phyloP scores from a whole-genome alignment of 208 protist genomes.

The Acanthamoeba healyi region DNA sequence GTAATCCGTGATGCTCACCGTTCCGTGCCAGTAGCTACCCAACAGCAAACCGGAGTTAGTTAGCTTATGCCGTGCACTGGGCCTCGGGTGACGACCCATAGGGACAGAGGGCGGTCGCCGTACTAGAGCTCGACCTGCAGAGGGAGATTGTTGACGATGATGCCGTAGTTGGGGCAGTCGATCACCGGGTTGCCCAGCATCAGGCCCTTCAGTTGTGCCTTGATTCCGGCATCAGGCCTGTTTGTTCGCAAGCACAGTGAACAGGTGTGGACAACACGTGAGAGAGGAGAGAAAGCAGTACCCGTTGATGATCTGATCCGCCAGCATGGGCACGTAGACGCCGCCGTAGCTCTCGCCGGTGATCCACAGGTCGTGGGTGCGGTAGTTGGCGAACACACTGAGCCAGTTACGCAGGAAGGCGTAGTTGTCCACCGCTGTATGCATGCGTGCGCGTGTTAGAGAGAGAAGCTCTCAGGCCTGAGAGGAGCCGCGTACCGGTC shows the following conservation, averaged over 20 bases:
- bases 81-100: no score
- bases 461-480: background rate
- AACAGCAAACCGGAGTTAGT: no score
- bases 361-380: slow-evolving; percentile 77
- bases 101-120: background rate
- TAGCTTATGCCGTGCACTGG: no score
- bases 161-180: slow-evolving; percentile 61
- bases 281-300: no score
- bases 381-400: slow-evolving; percentile 77
- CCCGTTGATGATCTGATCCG: slow-evolving; percentile 59
- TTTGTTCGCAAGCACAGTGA: no score
- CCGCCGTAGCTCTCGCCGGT: slow-evolving; percentile 84
- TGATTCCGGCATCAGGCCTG: background rate
- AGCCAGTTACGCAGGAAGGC: slow-evolving; percentile 68
- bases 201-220: slow-evolving; percentile 39
- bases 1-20: slow-evolving; percentile 12
- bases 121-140: slow-evolving; percentile 65
- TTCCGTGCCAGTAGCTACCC: slow-evolving; percentile 32
- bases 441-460: background rate
- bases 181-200: slow-evolving; percentile 73
- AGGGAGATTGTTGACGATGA: slow-evolving; percentile 43
- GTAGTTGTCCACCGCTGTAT: slow-evolving; percentile 77
- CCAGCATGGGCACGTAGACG: slow-evolving; percentile 53
- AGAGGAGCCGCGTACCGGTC: background rate
- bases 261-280: no score